These are phyloP conservation scores for Botrytis squamosa DNA, from an alignment of 2,329 filamentous ascomycete species.

Conservation along the genomic window DNA sequence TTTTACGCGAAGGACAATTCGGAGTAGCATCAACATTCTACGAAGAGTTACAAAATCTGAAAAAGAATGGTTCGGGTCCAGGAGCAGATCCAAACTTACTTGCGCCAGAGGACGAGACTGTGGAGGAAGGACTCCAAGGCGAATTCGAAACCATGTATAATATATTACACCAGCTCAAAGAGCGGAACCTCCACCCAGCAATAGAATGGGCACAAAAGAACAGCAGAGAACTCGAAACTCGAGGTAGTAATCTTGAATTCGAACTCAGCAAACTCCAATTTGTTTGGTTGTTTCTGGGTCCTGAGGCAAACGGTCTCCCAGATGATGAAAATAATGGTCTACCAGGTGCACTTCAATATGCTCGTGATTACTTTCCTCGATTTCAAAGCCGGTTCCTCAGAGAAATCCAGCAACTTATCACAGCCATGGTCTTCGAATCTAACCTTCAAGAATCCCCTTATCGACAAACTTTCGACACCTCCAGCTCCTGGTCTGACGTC, in stretches of 20 bases:
- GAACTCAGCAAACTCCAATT: conserved; percentile 89
- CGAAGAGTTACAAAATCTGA: conserved; percentile 59
- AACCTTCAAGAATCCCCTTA: conserved; percentile 81
- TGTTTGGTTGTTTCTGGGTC: conserved; percentile 78
- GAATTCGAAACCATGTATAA: conserved; percentile 89
- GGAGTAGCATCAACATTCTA: conserved; percentile 83
- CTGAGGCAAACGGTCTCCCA: conserved; percentile 53
- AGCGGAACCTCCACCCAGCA: conserved; percentile 73
- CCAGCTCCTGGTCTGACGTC: conserved; percentile 77
- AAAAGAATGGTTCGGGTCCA: conserved; percentile 40
- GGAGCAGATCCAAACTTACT: conserved; percentile 27
- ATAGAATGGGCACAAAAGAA: conserved; percentile 83
- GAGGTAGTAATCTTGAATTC: conserved; percentile 92
- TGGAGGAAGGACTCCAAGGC: conserved; percentile 62
- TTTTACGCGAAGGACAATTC: conserved; percentile 93
- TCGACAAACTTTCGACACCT: conserved; percentile 70
- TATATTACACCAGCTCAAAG: conserved; percentile 76
- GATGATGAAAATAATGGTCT: conserved; percentile 56
- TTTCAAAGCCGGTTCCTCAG: conserved; percentile 73
- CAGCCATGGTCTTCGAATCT: conserved; percentile 74
- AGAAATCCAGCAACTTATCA: conserved; percentile 79
- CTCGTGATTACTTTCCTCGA: conserved; percentile 66
- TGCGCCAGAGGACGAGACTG: conserved; percentile 14
- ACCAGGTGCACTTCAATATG: conserved; percentile 71
- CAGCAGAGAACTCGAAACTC: conserved; percentile 67